Base-by-base conservation (phyloP, 2,329 filamentous ascomycete genomes). In the Fusarium proliferatum region DNA sequence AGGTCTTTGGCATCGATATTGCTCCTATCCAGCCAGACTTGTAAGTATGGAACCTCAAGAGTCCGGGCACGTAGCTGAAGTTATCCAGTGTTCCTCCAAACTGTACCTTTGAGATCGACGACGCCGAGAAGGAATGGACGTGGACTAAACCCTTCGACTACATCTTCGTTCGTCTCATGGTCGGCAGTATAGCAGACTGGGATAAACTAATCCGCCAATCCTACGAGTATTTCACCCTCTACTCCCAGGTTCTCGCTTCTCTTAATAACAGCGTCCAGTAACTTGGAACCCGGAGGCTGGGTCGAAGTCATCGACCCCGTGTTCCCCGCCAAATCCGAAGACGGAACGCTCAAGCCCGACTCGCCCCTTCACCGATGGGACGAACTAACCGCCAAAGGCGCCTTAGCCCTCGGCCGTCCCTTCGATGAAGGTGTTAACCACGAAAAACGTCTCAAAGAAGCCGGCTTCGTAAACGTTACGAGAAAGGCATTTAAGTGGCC, bases 311-410 rank as follows among this genome's bases (percentile, higher is more conserved):
- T 73, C 3, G 73, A 75, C 13, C 69, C 69, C 4, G 49, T 52
- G 3, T 61, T 75, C 23, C 73, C 73, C 12, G 72, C 69, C 21
- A 70, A 61, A 16, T 75, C 63, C 1, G 72, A 75, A 36, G 72
- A 75, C 11, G 67, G 56, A 16, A 64, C 72, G 3, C 51, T 74
- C 12, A 53, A 67, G 0, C n/a, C 65, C 1, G 13, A 55, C 3
- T 74, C 70, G 0, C 61, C 67, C 0, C 6, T 75, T 0, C 60
- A 69, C 10, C 67, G 52, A 15, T 75, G 73, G 72, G 63, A 71
- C 10, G 59, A 73, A 26, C 33, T 75, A 1, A 70, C 64, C 2
- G 38, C 46, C 19, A 67, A 69, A 28, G 72, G 66, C 1, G 69
- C 72, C 1, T 28, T 46, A 0, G 70, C 58, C 0, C 57, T 75